These are phyloP conservation scores for Tricholoma flavovirens DNA, from an alignment of 768 basidiomycete genomes.

Conservation along the genomic window DNA sequence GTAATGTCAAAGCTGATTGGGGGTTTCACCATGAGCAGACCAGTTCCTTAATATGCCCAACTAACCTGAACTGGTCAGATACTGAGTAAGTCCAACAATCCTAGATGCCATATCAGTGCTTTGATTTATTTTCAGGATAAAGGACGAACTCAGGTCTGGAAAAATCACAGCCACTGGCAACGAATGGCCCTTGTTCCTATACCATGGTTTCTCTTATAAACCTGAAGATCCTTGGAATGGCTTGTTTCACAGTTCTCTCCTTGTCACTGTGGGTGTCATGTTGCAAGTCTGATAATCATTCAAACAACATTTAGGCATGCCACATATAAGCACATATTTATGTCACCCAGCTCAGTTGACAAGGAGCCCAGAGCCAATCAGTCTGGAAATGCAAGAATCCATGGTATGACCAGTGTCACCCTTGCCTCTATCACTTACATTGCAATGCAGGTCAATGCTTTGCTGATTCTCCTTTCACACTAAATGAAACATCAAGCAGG, in stretches of 20 bases:
- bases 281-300: not conserved
- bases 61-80: constrained; percentile 9
- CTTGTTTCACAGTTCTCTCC: not conserved
- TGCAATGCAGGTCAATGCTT: not conserved
- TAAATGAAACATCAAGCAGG: not conserved
- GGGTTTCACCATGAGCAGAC: not conserved
- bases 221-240: not conserved
- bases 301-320: not conserved
- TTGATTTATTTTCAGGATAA: constrained; percentile 1
- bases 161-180: constrained; percentile 6
- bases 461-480: not conserved
- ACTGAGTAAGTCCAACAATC: constrained; percentile 1
- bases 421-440: constrained; percentile 1
- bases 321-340: constrained; percentile 2
- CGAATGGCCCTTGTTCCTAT: not conserved
- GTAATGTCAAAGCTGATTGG: not conserved
- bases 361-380: not conserved
- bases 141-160: constrained; percentile 6
- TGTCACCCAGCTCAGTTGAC: not conserved
- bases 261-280: not conserved
- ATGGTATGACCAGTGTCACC: not conserved
- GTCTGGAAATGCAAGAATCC: constrained; percentile 2
- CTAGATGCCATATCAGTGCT: not conserved
- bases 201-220: not conserved
- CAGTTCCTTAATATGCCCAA: constrained; percentile 9